Evolutionary conservation across 1,284 basidiomycete species (phyloP), one percentile per base, ranked within the genome.

Genomic region (Mycosarcoma mackinlayi): DNA sequence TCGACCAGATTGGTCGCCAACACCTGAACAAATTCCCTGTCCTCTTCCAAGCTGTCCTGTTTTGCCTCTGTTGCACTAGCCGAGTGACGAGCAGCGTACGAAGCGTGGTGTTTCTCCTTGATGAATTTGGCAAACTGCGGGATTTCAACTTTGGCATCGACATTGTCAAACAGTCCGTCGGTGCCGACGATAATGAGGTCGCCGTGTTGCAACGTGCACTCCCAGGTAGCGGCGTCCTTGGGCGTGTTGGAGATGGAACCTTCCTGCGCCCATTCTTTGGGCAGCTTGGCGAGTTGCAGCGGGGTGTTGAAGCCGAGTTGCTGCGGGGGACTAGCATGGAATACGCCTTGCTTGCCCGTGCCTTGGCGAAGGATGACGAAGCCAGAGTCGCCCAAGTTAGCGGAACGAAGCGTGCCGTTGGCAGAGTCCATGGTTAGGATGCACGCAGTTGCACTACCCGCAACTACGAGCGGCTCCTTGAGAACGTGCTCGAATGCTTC

Each of bases 361-460:
- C 66, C 59, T 23, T 75, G 63, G 16, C 79, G 73, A 55, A 94
- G 87, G 54, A 94, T 88, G 62, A 88, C 85, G 80, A 90, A 94
- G 13, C 92, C 91, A 44, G 91, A 93, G 82, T 94, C 92, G 16
- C 92, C 92, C 56, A 94, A 91, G 90, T 93, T 94, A 57, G 91
- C 92, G 19, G 91, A 89, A 34, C 89, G 88, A 47, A 94, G 85
- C 38, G 89, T 69, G 19, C 92, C 92, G 1, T 88, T 89, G 13
- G 88, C 86, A 1, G 90, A 86, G 77, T 94, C 92, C 35, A 94
- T 82, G 37, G 88, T 91, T 25, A 93, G 81, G 28, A 94, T 83
- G 77, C 91, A 92, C 14, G 91, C 92, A 0, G 92, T 94, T 76
- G 92, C 93, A 16, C 92, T 92, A 47, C 93, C 92, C 50, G 91